Conservation (phyloP, 225 moss, liverwort and hornwort species). For the Physcomitrium patens region DNA sequence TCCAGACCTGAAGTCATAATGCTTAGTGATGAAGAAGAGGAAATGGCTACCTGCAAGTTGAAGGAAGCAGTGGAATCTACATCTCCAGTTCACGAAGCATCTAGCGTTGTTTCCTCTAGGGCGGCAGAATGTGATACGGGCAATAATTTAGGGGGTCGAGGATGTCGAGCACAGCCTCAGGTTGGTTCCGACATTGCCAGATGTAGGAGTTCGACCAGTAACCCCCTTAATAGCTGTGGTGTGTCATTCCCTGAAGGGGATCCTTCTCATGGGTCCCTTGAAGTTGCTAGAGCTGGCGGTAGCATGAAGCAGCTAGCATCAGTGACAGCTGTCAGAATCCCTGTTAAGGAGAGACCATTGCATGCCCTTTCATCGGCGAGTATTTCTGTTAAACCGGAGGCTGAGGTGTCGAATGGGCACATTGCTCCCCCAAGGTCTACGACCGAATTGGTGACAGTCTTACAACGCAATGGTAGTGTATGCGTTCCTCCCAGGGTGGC, state of each 20-base stretch:
- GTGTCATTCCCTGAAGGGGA: neutral
- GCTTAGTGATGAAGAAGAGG: constrained; percentile 63
- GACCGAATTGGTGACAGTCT: constrained; percentile 36
- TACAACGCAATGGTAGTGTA: constrained; percentile 42
- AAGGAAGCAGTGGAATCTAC: constrained; percentile 30
- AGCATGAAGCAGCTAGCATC: constrained; percentile 22
- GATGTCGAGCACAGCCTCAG: constrained; percentile 14
- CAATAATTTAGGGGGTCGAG: constrained; percentile 13
- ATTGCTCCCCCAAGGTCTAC: constrained; percentile 25
- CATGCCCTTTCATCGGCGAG: constrained; percentile 13
- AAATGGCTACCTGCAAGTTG: constrained; percentile 34
- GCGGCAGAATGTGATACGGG: constrained; percentile 17
- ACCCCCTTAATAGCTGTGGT: neutral
- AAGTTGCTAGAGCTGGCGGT: constrained; percentile 13
- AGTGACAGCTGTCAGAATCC: constrained; percentile 14
- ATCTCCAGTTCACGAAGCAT: constrained; percentile 25
- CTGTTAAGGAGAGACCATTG: constrained; percentile 20
- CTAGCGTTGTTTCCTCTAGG: constrained; percentile 9
- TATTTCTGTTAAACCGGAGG: constrained; percentile 9
- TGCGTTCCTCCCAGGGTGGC: constrained; percentile 40
- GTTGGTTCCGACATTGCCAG: constrained; percentile 9
- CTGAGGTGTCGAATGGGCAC: constrained; percentile 28
- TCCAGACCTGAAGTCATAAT: constrained; percentile 34
- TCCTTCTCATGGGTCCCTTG: constrained; percentile 10
- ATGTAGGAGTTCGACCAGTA: constrained; percentile 9